phyloP scores from a whole-genome alignment of 306 rosid genomes.

The Begonia masoniana region DNA sequence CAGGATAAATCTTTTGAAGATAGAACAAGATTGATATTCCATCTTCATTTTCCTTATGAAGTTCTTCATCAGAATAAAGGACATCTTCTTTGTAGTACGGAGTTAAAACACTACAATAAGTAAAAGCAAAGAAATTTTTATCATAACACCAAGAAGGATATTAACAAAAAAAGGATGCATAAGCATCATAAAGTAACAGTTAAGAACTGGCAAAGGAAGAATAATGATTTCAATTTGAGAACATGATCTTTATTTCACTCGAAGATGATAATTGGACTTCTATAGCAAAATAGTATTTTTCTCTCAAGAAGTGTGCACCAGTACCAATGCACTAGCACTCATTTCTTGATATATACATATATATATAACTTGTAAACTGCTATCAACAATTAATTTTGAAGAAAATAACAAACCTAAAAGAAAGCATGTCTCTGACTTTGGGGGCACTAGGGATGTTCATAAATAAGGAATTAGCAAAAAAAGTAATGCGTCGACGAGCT shows the following conservation, averaged over 20 bases:
- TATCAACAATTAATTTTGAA: not conserved
- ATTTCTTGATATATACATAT: too few relatives aligned
- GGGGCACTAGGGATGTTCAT: constrained; percentile 96
- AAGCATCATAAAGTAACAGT: too few relatives aligned
- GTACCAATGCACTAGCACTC: too few relatives aligned
- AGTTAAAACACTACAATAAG: constrained; percentile 69
- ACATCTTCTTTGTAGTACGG: constrained; percentile 89
- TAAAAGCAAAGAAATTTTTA: constrained; percentile 9
- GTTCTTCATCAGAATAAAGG: constrained; percentile 61
- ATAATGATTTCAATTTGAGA: constrained; percentile 1
- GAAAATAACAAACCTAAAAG: constrained; percentile 65
- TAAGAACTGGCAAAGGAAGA: constrained; percentile 7
- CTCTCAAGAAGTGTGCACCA: not conserved
- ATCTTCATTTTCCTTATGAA: constrained; percentile 67
- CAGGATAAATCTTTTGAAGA: constrained; percentile 84
- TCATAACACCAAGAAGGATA: too few relatives aligned
- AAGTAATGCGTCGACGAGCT: constrained; percentile 96
- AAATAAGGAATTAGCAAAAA: constrained; percentile 92
- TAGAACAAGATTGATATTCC: constrained; percentile 90
- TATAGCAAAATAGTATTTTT: not conserved
- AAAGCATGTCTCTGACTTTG: constrained; percentile 75
- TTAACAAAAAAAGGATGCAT: too few relatives aligned
- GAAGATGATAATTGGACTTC: not conserved
- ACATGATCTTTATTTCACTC: not conserved
- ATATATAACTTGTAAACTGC: not conserved